Base-by-base conservation (phyloP, 202 grass and related monocot genomes). In the Eragrostis tef region DNA sequence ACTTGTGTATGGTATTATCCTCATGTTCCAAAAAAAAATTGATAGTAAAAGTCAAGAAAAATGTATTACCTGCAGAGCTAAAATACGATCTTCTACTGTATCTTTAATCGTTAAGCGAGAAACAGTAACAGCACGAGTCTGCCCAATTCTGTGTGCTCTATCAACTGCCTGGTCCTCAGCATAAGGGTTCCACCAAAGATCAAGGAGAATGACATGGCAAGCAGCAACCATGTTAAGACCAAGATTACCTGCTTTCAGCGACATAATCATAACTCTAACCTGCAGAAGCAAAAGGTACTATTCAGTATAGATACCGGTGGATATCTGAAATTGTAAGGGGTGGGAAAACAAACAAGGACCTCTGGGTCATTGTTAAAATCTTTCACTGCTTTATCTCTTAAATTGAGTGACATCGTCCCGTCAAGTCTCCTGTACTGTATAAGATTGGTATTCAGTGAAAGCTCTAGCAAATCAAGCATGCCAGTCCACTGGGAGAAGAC, bases 401-500 rank as follows among this genome's bases (percentile, higher is more conserved):
- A 60, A 72, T 87, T 89, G 56, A 99, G 93, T 20, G 97, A 83
- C 97, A 99, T 99, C 10, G 90, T 93, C 80, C 97, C 93, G 29
- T 99, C 97, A 67, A 99, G 85, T 79, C 97, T 96, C 85, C 93
- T 88, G 89, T 96, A 99, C 70, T 94, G 97, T 86, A 96, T 94
- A 82, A 92, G 86, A 75, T 86, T 87, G 46, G 41, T 74, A 79
- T 99, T 99, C 72, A 99, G 73, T 74, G 87, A 92, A 86, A 89
- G 26, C 78, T 99, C 97, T 59, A 99, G 70, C 83, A 99, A 86
- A 87, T 99, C 85, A 21, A 99, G 75, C 97, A 99, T 99, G 71
- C 97, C 92, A 83, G 97, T 99, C 97, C 97, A 99, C 77, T 99
- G 97, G 15, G 97, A 93, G 79, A 99, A 99, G 70, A 99, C 89